Percentiles rank a stretch among this genome's conserved stretches.
Conservation (phyloP, 2,329 filamentous ascomycete genomes). For the Septoria linicola region DNA sequence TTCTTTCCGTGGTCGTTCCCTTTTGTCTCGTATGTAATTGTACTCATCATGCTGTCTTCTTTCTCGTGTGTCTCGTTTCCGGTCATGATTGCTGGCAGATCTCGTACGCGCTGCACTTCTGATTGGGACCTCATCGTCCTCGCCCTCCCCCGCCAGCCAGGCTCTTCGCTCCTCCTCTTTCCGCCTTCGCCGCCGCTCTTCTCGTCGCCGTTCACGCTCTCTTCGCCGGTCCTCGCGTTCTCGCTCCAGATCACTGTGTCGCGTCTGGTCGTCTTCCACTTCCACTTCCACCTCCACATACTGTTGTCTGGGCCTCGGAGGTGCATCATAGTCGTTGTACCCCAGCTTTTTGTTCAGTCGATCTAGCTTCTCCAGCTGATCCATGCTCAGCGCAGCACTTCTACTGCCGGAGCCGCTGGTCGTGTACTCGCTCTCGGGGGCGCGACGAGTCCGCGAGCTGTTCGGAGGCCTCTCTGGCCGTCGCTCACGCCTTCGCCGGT, state of each 20-base stretch:
- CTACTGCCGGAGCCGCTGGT: constrained; percentile 20
- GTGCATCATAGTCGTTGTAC: constrained; percentile 42
- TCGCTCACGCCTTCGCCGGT: constrained; percentile 1
- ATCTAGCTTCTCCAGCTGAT: constrained; percentile 66
- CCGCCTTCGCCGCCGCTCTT: constrained; percentile 41
- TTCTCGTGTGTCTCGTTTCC: constrained; percentile 4
- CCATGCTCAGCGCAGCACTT: constrained; percentile 48
- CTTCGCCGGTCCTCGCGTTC: constrained; percentile 42
- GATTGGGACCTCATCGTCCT: constrained; percentile 31
- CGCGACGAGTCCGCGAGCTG: constrained; percentile 8
- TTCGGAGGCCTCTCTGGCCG: constrained; percentile 3
- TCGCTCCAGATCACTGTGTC: constrained; percentile 27
- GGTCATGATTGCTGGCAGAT: constrained; percentile 4
- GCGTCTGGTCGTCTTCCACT: constrained; percentile 25
- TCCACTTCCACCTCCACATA: constrained; percentile 33
- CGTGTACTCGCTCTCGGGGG: constrained; percentile 16
- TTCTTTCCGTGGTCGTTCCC: constrained; percentile 32
- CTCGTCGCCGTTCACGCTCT: constrained; percentile 30
- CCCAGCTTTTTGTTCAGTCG: constrained; percentile 58
- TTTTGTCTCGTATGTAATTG: constrained; percentile 26
- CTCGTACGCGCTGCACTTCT: constrained; percentile 10
- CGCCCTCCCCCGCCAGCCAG: constrained; percentile 31
- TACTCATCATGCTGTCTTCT: constrained; percentile 9
- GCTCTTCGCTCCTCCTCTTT: constrained; percentile 43
- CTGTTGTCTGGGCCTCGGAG: constrained; percentile 53